These are phyloP conservation scores for Lathyrus aphaca DNA, from an alignment of 306 rosid species.

Conservation along the genomic window DNA sequence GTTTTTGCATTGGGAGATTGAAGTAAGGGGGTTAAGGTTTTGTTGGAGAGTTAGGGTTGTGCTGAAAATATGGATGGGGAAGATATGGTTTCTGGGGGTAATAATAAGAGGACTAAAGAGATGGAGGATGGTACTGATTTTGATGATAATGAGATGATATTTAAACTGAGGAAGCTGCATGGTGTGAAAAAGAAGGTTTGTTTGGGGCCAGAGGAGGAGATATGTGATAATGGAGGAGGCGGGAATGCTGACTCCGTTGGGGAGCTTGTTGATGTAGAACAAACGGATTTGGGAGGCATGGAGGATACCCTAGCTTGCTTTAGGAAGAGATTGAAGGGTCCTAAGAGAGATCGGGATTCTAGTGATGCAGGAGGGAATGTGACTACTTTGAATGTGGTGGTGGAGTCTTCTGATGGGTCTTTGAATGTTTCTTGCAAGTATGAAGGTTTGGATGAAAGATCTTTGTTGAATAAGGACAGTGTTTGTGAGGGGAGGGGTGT, in stretches of 20 bases:
- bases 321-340: conserved; percentile 90
- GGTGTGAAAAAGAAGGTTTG: conserved; percentile 59
- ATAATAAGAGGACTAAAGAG: conserved; percentile 54
- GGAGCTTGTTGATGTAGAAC: neutral
- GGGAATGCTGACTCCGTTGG: neutral
- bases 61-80: conserved; percentile 63
- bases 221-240: conserved; percentile 4
- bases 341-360: conserved; percentile 66
- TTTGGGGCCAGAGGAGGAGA: conserved; percentile 48
- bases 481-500: neutral
- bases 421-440: neutral
- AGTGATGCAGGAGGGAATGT: conserved; percentile 26
- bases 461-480: neutral
- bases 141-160: conserved; percentile 75
- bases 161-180: conserved; percentile 56
- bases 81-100: conserved; percentile 53
- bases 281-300: conserved; percentile 74
- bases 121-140: conserved; percentile 57
- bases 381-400: conserved; percentile 45
- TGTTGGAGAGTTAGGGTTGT: conserved; percentile 47
- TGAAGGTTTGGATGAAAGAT: conserved; percentile 31
- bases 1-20: neutral
- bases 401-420: conserved; percentile 22
- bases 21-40: neutral
- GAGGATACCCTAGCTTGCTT: conserved; percentile 94